Percentiles rank a stretch among this genome's conserved stretches.
These are phyloP conservation scores for Hawksworthiomyces lignivorus DNA, from an alignment of 2,329 filamentous ascomycete species.

Conservation along the genomic window DNA sequence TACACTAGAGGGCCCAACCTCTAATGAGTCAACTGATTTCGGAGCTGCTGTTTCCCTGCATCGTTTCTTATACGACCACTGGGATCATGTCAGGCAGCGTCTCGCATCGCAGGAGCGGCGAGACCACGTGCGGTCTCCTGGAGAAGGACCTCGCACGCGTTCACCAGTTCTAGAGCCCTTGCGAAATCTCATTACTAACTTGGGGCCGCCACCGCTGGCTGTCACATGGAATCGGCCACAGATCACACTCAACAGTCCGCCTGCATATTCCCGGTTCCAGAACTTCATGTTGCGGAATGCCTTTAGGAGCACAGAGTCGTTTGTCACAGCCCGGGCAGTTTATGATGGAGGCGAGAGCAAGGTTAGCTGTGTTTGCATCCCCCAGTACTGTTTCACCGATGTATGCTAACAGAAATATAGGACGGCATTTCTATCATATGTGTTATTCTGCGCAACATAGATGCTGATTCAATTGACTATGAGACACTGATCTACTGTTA, in stretches of 20 bases:
- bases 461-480: constrained; percentile 56
- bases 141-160: constrained; percentile 42
- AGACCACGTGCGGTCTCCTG: constrained; percentile 47
- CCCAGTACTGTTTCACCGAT: too few relatives aligned
- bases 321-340: constrained; percentile 55
- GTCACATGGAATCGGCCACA: constrained; percentile 63
- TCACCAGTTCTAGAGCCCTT: constrained; percentile 54
- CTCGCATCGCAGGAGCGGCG: constrained; percentile 52
- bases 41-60: constrained; percentile 64
- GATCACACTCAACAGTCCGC: constrained; percentile 55
- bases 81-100: constrained; percentile 61
- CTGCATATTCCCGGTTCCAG: constrained; percentile 60
- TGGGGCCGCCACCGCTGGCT: constrained; percentile 59
- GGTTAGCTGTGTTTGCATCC: constrained; percentile 24
- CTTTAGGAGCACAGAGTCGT: constrained; percentile 56
- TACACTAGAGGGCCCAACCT: constrained; percentile 30
- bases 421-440: constrained; percentile 63
- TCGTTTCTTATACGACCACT: constrained; percentile 63
- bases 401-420: constrained; percentile 23
- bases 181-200: constrained; percentile 54
- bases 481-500: constrained; percentile 61
- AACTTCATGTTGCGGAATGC: constrained; percentile 67
- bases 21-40: constrained; percentile 55
- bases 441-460: constrained; percentile 60
- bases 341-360: constrained; percentile 67